These are phyloP conservation scores for Trametes gibbosa DNA, from an alignment of 768 basidiomycete species.

Conservation along the genomic window DNA sequence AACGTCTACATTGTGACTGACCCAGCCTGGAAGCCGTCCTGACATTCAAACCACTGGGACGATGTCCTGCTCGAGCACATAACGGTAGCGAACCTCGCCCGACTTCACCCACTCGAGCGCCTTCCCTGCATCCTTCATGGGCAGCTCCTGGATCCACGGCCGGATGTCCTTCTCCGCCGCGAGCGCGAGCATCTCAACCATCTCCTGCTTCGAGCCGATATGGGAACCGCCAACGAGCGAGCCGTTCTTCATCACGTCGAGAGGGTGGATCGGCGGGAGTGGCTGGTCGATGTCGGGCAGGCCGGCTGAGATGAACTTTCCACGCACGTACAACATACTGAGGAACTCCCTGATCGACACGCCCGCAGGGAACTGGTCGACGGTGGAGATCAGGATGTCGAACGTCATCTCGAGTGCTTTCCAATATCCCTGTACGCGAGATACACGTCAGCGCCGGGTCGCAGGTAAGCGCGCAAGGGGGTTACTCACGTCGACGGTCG, in stretches of 20 bases:
- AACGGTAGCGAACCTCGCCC: slow-evolving; percentile 52
- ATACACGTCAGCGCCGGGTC: background rate
- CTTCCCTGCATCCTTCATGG: slow-evolving; percentile 48
- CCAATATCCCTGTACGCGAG: slow-evolving; percentile 35
- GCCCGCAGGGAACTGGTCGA: slow-evolving; percentile 20
- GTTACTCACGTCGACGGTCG: slow-evolving; percentile 27
- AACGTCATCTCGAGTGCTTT: slow-evolving; percentile 38
- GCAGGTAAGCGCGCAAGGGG: background rate
- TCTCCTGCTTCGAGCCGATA: slow-evolving; percentile 59
- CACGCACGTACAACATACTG: slow-evolving; percentile 48
- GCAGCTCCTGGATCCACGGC: slow-evolving; percentile 42
- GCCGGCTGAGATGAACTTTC: slow-evolving; percentile 54
- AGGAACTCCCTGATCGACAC: slow-evolving; percentile 30
- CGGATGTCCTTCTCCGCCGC: slow-evolving; percentile 52
- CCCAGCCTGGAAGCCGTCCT: too few relatives aligned
- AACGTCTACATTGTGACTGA: too few relatives aligned
- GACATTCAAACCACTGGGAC: background rate
- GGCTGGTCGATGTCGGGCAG: slow-evolving; percentile 52
- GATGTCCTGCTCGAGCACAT: slow-evolving; percentile 41
- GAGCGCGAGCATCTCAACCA: slow-evolving; percentile 57
- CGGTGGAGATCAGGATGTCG: slow-evolving; percentile 46
- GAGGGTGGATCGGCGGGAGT: slow-evolving; percentile 22
- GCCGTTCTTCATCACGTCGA: slow-evolving; percentile 32
- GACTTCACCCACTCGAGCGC: slow-evolving; percentile 48
- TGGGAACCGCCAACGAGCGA: slow-evolving; percentile 29